Conservation (phyloP, 495 filamentous ascomycete species). For the Apodospora peruviana region DNA sequence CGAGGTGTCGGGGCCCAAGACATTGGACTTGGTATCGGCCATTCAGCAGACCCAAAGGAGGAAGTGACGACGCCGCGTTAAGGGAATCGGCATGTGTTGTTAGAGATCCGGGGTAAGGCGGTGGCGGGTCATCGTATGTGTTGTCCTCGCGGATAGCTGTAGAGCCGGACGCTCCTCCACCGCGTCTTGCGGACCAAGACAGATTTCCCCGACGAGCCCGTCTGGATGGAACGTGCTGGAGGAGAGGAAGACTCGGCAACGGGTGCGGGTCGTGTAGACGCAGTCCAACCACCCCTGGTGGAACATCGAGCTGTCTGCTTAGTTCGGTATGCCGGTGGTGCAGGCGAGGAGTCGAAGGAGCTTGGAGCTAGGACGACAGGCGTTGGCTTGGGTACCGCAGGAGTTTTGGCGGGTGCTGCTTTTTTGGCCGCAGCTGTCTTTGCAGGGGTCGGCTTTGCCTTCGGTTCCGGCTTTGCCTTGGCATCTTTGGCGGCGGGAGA, state of each 20-base stretch:
- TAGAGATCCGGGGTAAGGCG: constrained; percentile 17
- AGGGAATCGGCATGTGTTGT: not conserved
- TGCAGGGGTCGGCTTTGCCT: not conserved
- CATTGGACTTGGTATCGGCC: constrained; percentile 37
- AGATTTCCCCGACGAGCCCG: too few relatives aligned
- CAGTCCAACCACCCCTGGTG: not conserved
- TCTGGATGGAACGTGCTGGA: too few relatives aligned
- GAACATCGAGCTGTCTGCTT: constrained; percentile 16
- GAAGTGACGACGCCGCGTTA: too few relatives aligned
- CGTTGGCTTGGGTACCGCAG: not conserved
- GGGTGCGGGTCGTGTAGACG: not conserved
- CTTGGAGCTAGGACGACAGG: too few relatives aligned
- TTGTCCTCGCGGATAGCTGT: constrained; percentile 8
- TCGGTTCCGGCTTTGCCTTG: constrained; percentile 2
- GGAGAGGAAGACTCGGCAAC: not conserved
- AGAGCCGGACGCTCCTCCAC: not conserved
- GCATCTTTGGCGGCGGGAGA: not conserved
- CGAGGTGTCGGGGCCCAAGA: constrained; percentile 3
- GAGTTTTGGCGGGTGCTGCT: not conserved
- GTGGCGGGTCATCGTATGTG: constrained; percentile 18
- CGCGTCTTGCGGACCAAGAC: too few relatives aligned
- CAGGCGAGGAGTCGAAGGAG: too few relatives aligned
- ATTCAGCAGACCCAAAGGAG: constrained; percentile 37
- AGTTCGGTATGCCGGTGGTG: not conserved
- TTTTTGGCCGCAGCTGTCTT: constrained; percentile 6